Conservation (phyloP, 2,329 filamentous ascomycete species). For the Macrophomina pseudophaseolina region DNA sequence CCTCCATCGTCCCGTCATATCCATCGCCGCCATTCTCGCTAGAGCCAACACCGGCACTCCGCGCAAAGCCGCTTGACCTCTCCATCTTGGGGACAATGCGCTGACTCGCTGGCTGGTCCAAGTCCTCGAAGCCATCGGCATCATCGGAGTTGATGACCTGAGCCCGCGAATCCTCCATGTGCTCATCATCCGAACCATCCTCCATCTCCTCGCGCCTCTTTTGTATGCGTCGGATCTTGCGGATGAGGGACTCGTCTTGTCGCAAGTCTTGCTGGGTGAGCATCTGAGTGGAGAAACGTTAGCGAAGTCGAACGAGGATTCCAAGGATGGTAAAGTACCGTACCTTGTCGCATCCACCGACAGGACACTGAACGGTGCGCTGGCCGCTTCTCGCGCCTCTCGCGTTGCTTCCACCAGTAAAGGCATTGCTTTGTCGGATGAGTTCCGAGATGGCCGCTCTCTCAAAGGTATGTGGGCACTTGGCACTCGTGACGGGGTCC, state of each 20-base stretch:
- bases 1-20: conserved; percentile 7
- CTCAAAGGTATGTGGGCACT: conserved; percentile 77
- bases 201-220: conserved; percentile 33
- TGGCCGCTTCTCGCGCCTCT: conserved; percentile 33
- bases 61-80: not conserved
- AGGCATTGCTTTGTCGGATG: conserved; percentile 39
- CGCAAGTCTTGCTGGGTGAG: conserved; percentile 38
- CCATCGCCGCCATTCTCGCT: not conserved
- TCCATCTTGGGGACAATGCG: conserved; percentile 22
- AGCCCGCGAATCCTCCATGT: conserved; percentile 31
- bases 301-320: not conserved
- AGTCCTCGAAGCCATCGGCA: conserved; percentile 1
- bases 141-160: conserved; percentile 13
- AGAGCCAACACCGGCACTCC: not conserved
- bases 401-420: conserved; percentile 29
- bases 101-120: conserved; percentile 7
- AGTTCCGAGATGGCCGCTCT: conserved; percentile 66
- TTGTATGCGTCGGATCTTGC: conserved; percentile 46
- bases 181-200: conserved; percentile 37
- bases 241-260: conserved; percentile 39
- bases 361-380: conserved; percentile 44
- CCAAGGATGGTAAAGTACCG: not conserved
- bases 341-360: conserved; percentile 22
- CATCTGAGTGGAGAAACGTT: conserved; percentile 32
- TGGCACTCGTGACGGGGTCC: conserved; percentile 68